Conservation (phyloP, 2,329 filamentous ascomycete genomes). For the Chalaropsis ovoidea region DNA sequence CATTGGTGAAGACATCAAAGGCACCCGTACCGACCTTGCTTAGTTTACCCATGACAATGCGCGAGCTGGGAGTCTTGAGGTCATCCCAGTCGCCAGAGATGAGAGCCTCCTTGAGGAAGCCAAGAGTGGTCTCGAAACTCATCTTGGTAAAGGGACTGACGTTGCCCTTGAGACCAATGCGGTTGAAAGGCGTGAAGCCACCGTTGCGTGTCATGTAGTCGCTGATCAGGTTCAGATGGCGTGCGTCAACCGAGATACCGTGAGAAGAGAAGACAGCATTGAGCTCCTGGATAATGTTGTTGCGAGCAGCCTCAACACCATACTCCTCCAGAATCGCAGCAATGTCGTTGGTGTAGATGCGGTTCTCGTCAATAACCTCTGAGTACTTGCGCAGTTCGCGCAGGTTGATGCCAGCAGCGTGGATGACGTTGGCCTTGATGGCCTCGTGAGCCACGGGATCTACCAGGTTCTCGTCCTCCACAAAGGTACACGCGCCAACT, state of each 20-base stretch:
- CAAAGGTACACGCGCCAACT: constrained; percentile 61
- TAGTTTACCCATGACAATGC: constrained; percentile 77
- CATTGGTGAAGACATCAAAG: constrained; percentile 70
- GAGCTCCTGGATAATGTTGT: constrained; percentile 78
- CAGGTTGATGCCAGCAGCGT: constrained; percentile 79
- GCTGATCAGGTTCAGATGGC: constrained; percentile 89
- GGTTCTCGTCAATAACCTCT: constrained; percentile 75
- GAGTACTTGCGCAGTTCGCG: constrained; percentile 81
- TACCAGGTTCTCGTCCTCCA: constrained; percentile 47
- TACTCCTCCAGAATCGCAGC: constrained; percentile 74
- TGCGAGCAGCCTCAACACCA: constrained; percentile 85
- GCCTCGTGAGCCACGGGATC: constrained; percentile 42
- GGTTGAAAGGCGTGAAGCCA: constrained; percentile 82
- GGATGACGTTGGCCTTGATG: constrained; percentile 48
- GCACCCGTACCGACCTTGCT: constrained; percentile 79
- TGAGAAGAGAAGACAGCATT: constrained; percentile 77
- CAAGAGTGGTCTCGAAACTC: constrained; percentile 96
- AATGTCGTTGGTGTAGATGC: constrained; percentile 86
- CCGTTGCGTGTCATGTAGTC: constrained; percentile 97
- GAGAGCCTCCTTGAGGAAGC: constrained; percentile 86
- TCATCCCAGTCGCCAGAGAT: constrained; percentile 86
- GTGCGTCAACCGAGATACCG: constrained; percentile 82
- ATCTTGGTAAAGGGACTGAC: constrained; percentile 94
- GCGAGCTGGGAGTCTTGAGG: constrained; percentile 69
- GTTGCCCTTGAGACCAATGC: constrained; percentile 74